Evolutionary conservation across 257 asterid species (phyloP), one percentile per base, ranked within the genome.

Genomic region (Perilla frutescens): DNA sequence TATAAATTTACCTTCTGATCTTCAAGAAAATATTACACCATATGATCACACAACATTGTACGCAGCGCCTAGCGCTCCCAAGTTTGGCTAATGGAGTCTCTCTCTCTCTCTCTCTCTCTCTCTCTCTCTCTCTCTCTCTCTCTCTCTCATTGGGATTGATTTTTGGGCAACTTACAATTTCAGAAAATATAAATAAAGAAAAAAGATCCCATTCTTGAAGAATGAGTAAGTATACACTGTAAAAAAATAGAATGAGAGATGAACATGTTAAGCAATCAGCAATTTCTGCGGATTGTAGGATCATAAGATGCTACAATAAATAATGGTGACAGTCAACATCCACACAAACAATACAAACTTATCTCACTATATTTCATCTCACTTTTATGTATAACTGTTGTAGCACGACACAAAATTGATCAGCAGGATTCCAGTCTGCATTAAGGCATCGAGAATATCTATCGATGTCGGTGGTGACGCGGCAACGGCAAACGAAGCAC

Each of bases 391-490:
- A 55, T 50, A 64, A 66, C 66, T 68, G 71, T 65, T 37, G 74
- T 48, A 67, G 48, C 70, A 75, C 57, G 34, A 66, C 68, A 57
- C 76, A 76, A 75, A 70, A 76, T 65, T 61, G 59, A 70, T 51
- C 64, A 76, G 60, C 84, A 76, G 76, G 69, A 73, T 76, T 77
- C 65, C 61, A 40, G 32, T 20, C 81, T 62, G 32, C 44, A 57
- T 63, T 61, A 71, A 48, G 58, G 20, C 53, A 34, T 34, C 29
- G 37, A 15, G 55, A 57, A 41, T 45, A 66, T 55, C 34, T 8
- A 64, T n/a, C 67, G 12, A 39, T 39, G 54, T 70, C 67, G 12
- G 14, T 41, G 62, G 58, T 1, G 31, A 61, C 20, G 34, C n/a
- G 41, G 13, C 13, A 40, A 40, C 45, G 36, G 11, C 10, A 54